phyloP scores from a whole-genome alignment of 2,329 filamentous ascomycete genomes.

The Achaetomium macrosporum region DNA sequence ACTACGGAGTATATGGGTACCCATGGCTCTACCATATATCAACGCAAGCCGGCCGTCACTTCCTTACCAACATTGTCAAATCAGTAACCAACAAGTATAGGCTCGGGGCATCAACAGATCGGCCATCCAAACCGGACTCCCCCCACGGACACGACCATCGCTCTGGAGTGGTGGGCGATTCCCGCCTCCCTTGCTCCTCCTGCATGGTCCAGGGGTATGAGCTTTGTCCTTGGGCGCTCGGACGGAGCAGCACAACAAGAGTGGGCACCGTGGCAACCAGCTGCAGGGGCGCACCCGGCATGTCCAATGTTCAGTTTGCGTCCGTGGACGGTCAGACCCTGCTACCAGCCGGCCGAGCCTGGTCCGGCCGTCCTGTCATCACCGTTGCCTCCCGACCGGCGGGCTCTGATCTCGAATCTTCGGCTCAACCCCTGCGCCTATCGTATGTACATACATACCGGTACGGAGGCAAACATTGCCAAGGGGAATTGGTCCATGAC shows the following conservation, averaged over 20 bases:
- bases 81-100: neutral
- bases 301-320: neutral
- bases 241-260: constrained; percentile 4
- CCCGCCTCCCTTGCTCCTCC: constrained; percentile 1
- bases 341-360: neutral
- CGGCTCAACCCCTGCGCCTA: too few relatives aligned
- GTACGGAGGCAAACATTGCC: too few relatives aligned
- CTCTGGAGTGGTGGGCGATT: constrained; percentile 5
- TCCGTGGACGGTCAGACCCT: neutral
- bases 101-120: constrained; percentile 13
- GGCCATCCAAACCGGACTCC: constrained; percentile 13
- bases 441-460: too few relatives aligned
- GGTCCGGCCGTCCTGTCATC: too few relatives aligned
- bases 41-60: too few relatives aligned
- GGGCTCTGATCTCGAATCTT: too few relatives aligned
- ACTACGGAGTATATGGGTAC: too few relatives aligned
- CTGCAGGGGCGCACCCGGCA: neutral
- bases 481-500: too few relatives aligned
- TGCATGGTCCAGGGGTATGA: constrained; percentile 6
- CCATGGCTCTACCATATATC: neutral
- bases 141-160: constrained; percentile 1
- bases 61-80: neutral
- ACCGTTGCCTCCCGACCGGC: too few relatives aligned
- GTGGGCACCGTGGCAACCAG: constrained; percentile 1
- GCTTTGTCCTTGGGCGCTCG: constrained; percentile 7